Base-by-base conservation (phyloP, 2,329 filamentous ascomycete genomes). In the Botryosphaeria dothidea region DNA sequence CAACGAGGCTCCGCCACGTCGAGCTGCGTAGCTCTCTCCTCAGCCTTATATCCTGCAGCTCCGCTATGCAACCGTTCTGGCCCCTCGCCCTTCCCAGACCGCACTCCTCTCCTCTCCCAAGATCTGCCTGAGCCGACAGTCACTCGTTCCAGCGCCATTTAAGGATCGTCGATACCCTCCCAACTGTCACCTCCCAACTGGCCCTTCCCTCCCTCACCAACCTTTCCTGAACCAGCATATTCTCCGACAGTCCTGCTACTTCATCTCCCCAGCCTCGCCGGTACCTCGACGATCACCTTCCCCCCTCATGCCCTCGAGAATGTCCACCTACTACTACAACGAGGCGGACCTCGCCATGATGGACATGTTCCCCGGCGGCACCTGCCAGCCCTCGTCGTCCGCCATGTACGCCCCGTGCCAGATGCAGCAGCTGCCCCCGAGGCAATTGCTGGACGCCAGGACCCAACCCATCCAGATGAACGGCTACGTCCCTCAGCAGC, bases 311-410 rank as follows among this genome's bases (percentile, higher is more conserved):
- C 63, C 63, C 54, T 45, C 46, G 27, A 65, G 63, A 61, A 65
- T 65, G 63, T 65, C 63, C 63, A 51, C 29, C 36, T 51, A 34
- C 63, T 65, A 65, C 36, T 65, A 65, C 54, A 51, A 51, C 45
- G 75, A 77, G 49, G 73, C 75, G 66, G 75, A 77, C 51, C 71
- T 78, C 70, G 74, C 72, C 46, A 69, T 76, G 62, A 70, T 78
- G 70, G 71, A 76, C 60, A 69, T 77, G 27, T 78, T 76, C 65
- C 74, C 75, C 60, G 72, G 74, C 46, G 75, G 71, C 68, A 70
- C 71, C 66, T 76, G 75, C 64, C 74, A 75, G 68, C 77, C 76
- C 36, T 72, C 75, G 54, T 76, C 75, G 3, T 61, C 63, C 17
- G 56, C 54, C 54, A 60, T 65, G 23, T 65, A 65, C 63, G 63